Base-by-base conservation (phyloP, 768 basidiomycete species). In the Mycena olivaceomarginata region DNA sequence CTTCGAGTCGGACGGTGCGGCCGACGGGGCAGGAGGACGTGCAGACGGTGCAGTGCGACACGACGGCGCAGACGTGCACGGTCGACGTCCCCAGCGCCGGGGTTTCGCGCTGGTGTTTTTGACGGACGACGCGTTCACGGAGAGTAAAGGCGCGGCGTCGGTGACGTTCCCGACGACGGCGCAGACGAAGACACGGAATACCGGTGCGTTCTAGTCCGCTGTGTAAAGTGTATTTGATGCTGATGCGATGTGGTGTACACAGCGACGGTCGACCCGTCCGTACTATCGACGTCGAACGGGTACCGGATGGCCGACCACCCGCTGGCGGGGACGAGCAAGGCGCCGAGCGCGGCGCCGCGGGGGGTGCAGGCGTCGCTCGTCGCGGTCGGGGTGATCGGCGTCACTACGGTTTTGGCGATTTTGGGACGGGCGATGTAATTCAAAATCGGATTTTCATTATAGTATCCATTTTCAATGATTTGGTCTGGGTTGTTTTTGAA, bases 111-210 rank as follows among this genome's bases (percentile, higher is more conserved):
- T 31, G 3, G 31, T 31, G 31, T 31, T 31, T 31, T 4, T 31
- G 31, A 31, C 31, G 31, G 31, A 31, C 31, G 31, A 31, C 31
- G 31, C 31, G 10, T 80, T 88, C 40, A 69, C 79, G 2, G 86
- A 85, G 62, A 82, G 12, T 15, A 56, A 51, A 37, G 48, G 67
- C 31, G 37, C 39, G 67, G 51, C 48, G 67, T 20, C 48, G 25
- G 20, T 56, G 48, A 68, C 67, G 48, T 68, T 68, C 51, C 31
- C 48, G 1, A 68, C 67, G 25, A 68, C 67, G 7, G 67, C 40
- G 31, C 31, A 31, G 31, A 31, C 31, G 31, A 31, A 31, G 31
- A 31, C 31, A 3, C 2, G 3, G 31, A 53, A 68, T 25, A 68
- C 67, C 31, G 31, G 20, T 7, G 56, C 53, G 18, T 31, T 3